Evolutionary conservation across 768 basidiomycete species (phyloP).

Genomic region (Kwoniella heveanensis): DNA sequence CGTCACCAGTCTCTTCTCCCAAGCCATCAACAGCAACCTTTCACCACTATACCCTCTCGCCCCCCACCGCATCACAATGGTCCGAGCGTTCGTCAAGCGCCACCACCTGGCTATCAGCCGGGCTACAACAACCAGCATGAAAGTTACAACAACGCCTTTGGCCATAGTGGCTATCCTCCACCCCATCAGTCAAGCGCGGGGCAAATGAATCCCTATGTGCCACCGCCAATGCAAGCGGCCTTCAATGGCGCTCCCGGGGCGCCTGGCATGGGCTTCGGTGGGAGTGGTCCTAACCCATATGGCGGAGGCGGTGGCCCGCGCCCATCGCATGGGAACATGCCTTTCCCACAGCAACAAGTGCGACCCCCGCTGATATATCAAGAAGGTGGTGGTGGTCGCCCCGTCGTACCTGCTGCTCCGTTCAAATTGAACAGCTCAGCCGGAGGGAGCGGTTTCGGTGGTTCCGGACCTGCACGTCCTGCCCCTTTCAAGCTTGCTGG

Average conservation of each 20-base stretch:
- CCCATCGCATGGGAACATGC: slow-evolving; percentile 7
- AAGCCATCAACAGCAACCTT: background rate
- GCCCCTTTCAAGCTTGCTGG: slow-evolving; percentile 19
- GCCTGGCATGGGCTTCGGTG: slow-evolving; percentile 9
- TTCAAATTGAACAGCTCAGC: background rate
- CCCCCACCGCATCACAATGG: slow-evolving; percentile 2
- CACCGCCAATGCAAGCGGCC: slow-evolving; percentile 3
- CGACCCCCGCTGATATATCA: background rate
- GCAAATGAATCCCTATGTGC: background rate
- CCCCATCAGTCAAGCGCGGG: background rate
- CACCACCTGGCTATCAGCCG: slow-evolving; percentile 1
- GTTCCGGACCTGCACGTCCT: slow-evolving; percentile 4
- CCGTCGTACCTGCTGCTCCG: slow-evolving; percentile 4
- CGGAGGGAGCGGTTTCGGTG: background rate
- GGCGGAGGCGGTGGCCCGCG: background rate
- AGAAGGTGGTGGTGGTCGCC: background rate
- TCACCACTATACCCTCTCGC: slow-evolving; percentile 4
- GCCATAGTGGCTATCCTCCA: slow-evolving; percentile 3
- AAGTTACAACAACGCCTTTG: slow-evolving; percentile 8
- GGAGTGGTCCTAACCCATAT: background rate
- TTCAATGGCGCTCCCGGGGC: slow-evolving; percentile 1
- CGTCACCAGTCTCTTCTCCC: slow-evolving; percentile 3
- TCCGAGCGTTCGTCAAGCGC: background rate
- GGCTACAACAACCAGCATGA: slow-evolving; percentile 1
- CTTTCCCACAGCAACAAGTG: slow-evolving; percentile 6